phyloP scores from a whole-genome alignment of 192 early-diverging fungal species.

The Coemansia pectinata region DNA sequence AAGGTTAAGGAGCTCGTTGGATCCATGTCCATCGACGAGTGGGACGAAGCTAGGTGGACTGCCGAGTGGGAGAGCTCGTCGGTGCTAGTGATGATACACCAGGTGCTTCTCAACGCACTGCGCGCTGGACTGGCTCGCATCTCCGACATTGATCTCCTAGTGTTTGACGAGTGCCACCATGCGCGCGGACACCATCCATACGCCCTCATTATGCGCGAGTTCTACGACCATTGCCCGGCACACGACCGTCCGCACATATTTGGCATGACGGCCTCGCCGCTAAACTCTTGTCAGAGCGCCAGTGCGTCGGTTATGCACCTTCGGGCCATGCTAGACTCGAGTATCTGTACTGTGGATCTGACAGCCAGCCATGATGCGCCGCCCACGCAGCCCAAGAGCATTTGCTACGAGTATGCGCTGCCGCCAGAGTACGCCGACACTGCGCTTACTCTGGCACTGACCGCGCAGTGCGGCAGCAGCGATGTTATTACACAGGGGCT shows the following conservation, averaged over 20 bases:
- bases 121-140: slow-evolving; percentile 68
- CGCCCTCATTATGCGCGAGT: slow-evolving; percentile 78
- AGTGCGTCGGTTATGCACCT: slow-evolving; percentile 51
- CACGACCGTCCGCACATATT: slow-evolving; percentile 74
- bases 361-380: slow-evolving; percentile 14
- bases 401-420: slow-evolving; percentile 57
- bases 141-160: slow-evolving; percentile 71
- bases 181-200: slow-evolving; percentile 75
- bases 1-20: slow-evolving; percentile 68
- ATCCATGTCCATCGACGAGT: slow-evolving; percentile 65
- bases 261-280: slow-evolving; percentile 94
- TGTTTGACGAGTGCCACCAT: slow-evolving; percentile 98
- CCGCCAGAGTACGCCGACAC: slow-evolving; percentile 53
- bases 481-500: slow-evolving; percentile 51
- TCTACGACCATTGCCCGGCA: slow-evolving; percentile 62
- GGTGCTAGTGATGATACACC: slow-evolving; percentile 86
- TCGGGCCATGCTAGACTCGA: slow-evolving; percentile 58
- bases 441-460: slow-evolving; percentile 39
- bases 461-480: slow-evolving; percentile 30
- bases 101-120: slow-evolving; percentile 79
- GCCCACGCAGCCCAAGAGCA: slow-evolving; percentile 12
- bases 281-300: slow-evolving; percentile 41
- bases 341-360: slow-evolving; percentile 62
- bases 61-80: slow-evolving; percentile 58
- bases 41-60: slow-evolving; percentile 63